Percentiles rank a stretch among this genome's conserved stretches.
These are phyloP conservation scores for Fragaria iinumae DNA, from an alignment of 306 rosid genomes.

Conservation along the genomic window DNA sequence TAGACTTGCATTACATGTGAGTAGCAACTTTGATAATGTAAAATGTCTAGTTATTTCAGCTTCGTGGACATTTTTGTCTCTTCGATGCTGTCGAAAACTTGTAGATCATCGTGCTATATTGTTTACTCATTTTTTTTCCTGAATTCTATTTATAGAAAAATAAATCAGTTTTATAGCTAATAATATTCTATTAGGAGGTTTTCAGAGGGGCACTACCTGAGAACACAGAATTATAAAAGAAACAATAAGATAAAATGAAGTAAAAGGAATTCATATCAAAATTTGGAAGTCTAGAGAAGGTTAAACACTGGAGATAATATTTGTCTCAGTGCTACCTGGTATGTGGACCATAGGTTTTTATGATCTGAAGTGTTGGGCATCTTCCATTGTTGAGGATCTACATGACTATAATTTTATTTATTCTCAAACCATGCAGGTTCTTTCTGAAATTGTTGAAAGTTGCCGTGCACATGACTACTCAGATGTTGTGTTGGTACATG, in stretches of 20 bases:
- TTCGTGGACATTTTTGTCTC: background rate
- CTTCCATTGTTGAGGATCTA: background rate
- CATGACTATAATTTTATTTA: background rate
- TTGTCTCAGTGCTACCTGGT: background rate
- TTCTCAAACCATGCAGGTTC: slow-evolving; percentile 48
- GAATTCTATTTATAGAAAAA: background rate
- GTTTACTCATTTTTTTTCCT: background rate
- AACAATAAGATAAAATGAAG: background rate
- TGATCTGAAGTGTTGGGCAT: background rate
- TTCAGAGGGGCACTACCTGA: background rate
- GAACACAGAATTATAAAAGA: background rate
- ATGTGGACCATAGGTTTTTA: background rate
- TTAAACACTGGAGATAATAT: background rate
- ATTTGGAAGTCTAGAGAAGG: background rate
- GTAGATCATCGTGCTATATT: background rate
- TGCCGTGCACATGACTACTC: slow-evolving; percentile 83
- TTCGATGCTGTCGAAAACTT: background rate
- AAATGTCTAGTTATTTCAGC: background rate
- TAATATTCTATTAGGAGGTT: background rate
- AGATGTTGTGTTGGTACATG: slow-evolving; percentile 84
- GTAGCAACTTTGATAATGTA: background rate
- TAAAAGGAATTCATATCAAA: background rate
- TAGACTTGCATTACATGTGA: background rate
- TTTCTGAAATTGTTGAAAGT: slow-evolving; percentile 81
- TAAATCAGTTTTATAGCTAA: background rate